phyloP scores from a whole-genome alignment of 2,329 filamentous ascomycete species.

The Claviceps sp. region DNA sequence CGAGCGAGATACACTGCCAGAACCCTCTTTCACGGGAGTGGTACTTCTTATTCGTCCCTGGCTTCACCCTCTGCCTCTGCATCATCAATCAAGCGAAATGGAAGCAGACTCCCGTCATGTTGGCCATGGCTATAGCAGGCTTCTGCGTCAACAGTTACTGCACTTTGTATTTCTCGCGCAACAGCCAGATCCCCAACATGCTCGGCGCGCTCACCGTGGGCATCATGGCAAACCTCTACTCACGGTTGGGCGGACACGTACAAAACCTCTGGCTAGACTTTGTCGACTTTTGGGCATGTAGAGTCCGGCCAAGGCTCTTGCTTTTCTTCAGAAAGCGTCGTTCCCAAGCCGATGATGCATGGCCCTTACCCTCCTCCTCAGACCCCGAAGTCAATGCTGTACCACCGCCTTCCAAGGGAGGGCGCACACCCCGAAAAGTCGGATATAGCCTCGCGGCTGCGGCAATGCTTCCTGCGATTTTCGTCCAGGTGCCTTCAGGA shows the following conservation, averaged over 20 bases:
- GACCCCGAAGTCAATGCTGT: slow-evolving; percentile 21
- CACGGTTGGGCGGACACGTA: slow-evolving; percentile 46
- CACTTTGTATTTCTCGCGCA: slow-evolving; percentile 50
- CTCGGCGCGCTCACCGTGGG: slow-evolving; percentile 66
- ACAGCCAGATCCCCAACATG: slow-evolving; percentile 64
- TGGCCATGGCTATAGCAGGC: slow-evolving; percentile 57
- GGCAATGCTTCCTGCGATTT: slow-evolving; percentile 77
- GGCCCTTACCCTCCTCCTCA: slow-evolving; percentile 17
- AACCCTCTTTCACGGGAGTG: slow-evolving; percentile 29
- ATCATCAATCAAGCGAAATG: slow-evolving; percentile 73
- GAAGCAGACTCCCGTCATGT: slow-evolving; percentile 65
- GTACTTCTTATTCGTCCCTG: slow-evolving; percentile 60
- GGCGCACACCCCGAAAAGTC: slow-evolving; percentile 27
- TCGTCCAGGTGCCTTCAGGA: slow-evolving; percentile 52
- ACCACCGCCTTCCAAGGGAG: slow-evolving; percentile 11
- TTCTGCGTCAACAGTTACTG: slow-evolving; percentile 67
- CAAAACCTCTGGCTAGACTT: slow-evolving; percentile 41
- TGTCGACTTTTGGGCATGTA: slow-evolving; percentile 34
- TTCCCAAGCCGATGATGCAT: slow-evolving; percentile 16
- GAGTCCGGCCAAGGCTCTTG: slow-evolving; percentile 23
- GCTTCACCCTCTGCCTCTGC: slow-evolving; percentile 61
- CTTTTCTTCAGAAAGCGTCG: slow-evolving; percentile 14
- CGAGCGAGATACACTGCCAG: slow-evolving; percentile 28
- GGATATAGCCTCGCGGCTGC: slow-evolving; percentile 73
- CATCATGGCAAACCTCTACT: slow-evolving; percentile 66